A percentile compares a stretch with the other conserved stretches of the same genome.
These are phyloP conservation scores for Tolypocladium sp. DNA, from an alignment of 2,329 filamentous ascomycete genomes.

Conservation along the genomic window DNA sequence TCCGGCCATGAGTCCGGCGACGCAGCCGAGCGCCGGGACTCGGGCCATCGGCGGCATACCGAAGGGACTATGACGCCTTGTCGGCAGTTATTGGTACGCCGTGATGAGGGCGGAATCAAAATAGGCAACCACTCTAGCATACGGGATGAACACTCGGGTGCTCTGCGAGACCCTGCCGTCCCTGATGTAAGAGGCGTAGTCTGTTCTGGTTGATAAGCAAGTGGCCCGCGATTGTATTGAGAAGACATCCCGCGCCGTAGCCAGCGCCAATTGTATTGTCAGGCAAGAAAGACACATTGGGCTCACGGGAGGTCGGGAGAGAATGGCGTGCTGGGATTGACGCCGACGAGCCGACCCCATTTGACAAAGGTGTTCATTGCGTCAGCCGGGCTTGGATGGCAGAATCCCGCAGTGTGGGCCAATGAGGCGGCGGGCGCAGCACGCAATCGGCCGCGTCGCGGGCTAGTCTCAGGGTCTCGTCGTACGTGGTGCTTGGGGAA, in stretches of 20 bases:
- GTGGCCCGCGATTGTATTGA: neutral
- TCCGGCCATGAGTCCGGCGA: neutral
- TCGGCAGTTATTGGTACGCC: neutral
- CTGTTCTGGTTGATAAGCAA: neutral
- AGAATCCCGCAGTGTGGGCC: slow-evolving; percentile 13
- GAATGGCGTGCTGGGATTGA: neutral
- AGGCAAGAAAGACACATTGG: neutral
- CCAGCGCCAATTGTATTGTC: neutral
- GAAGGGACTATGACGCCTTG: neutral
- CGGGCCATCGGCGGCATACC: neutral
- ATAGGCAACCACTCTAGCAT: neutral
- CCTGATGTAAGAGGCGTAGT: neutral
- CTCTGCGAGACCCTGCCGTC: neutral
- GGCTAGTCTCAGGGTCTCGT: slow-evolving; percentile 1
- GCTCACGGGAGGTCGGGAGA: neutral
- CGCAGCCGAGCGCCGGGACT: neutral
- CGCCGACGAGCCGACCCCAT: neutral
- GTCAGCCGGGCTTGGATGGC: slow-evolving; percentile 17
- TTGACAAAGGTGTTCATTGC: slow-evolving; percentile 10
- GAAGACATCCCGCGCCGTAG: neutral
- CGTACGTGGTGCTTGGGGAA: neutral
- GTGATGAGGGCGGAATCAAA: neutral
- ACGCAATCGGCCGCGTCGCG: slow-evolving; percentile 15
- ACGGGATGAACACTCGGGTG: neutral
- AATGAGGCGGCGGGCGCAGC: slow-evolving; percentile 14